Evolutionary conservation across 192 early-diverging fungal genomes (phyloP).

Genomic region (Gamsiella multidivaricata): DNA sequence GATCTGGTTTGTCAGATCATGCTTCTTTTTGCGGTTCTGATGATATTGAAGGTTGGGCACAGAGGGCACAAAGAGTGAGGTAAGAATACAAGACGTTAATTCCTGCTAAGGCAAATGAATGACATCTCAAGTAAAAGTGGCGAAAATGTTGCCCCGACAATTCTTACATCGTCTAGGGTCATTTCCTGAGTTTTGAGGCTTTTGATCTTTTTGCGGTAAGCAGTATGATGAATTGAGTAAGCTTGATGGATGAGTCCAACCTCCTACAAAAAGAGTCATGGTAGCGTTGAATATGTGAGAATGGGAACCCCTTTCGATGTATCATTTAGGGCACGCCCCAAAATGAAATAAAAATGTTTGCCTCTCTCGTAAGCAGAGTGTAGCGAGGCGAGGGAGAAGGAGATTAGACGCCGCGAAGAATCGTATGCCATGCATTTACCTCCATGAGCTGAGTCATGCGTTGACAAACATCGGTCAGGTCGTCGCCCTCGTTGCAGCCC

Average conservation of each 20-base stretch:
- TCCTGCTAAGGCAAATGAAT: too few species aligned
- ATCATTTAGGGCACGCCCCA: too few species aligned
- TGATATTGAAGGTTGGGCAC: neutral
- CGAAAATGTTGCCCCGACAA: neutral
- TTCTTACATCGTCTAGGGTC: slow-evolving; percentile 47
- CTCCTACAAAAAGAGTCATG: slow-evolving; percentile 15
- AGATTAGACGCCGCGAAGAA: too few species aligned
- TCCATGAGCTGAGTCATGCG: slow-evolving; percentile 55
- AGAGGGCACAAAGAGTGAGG: neutral
- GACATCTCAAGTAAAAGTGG: neutral
- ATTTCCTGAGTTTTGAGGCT: slow-evolving; percentile 46
- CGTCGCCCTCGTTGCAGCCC: slow-evolving; percentile 50
- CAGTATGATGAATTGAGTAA: slow-evolving; percentile 36
- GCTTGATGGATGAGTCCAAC: slow-evolving; percentile 47
- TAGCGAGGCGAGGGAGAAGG: too few species aligned
- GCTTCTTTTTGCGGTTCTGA: slow-evolving; percentile 54
- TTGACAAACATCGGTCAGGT: slow-evolving; percentile 47
- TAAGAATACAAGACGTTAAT: neutral
- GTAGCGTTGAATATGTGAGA: too few species aligned
- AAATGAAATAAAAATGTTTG: neutral
- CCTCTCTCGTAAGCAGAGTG: slow-evolving; percentile 9
- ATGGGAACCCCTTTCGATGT: too few species aligned
- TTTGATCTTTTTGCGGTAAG: slow-evolving; percentile 47
- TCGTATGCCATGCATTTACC: too few species aligned
- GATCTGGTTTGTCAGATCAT: slow-evolving; percentile 48